A percentile compares a stretch with the other conserved stretches of the same genome.
These are phyloP conservation scores for Craterostigma plantagineum DNA, from an alignment of 257 asterid genomes.

Conservation along the genomic window DNA sequence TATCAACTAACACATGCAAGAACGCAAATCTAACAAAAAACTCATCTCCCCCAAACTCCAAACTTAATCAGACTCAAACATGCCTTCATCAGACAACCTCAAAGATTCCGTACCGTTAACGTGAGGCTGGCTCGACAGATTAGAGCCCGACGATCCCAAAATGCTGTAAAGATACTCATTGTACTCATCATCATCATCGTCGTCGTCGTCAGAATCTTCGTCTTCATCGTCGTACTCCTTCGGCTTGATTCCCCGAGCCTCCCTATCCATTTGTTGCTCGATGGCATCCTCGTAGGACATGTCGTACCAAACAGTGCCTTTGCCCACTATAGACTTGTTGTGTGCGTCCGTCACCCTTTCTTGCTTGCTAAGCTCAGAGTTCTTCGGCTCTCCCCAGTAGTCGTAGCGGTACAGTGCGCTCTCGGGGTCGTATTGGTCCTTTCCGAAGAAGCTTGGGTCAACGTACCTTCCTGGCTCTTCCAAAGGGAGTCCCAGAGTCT, in stretches of 20 bases:
- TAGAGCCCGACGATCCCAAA: conserved; percentile 32
- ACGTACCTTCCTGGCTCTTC: conserved; percentile 84
- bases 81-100: conserved; percentile 66
- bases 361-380: conserved; percentile 88
- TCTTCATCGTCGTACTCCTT: conserved; percentile 25
- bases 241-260: conserved; percentile 42
- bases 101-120: conserved; percentile 87
- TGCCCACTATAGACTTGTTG: conserved; percentile 87
- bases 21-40: no score
- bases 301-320: conserved; percentile 81
- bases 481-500: conserved; percentile 72
- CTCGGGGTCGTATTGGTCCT: conserved; percentile 74
- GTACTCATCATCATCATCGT: conserved; percentile 28
- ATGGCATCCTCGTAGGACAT: conserved; percentile 87
- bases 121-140: conserved; percentile 39
- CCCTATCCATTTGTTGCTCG: conserved; percentile 45
- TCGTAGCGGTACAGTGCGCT: conserved; percentile 70
- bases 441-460: conserved; percentile 57
- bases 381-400: conserved; percentile 99
- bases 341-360: conserved; percentile 69
- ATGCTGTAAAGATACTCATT: conserved; percentile 64
- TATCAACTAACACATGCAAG: no score
- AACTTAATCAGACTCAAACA: conserved; percentile 27
- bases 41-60: no score
- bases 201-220: conserved; percentile 12